Evolutionary conservation across 495 filamentous ascomycete species (phyloP).

Genomic region (Recurvomyces mirabilis): DNA sequence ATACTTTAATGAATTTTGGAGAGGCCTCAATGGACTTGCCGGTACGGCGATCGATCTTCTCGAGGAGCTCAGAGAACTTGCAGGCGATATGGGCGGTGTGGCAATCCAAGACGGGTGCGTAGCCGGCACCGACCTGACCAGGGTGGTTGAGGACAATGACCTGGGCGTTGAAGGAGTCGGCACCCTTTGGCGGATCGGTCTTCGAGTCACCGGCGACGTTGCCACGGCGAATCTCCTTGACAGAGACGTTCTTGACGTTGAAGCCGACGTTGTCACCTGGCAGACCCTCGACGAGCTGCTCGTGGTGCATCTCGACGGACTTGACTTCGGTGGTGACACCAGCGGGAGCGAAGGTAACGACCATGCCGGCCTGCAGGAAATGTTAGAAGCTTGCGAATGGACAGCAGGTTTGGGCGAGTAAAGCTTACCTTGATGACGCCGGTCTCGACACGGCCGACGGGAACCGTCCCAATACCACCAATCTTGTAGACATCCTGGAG

Average conservation of each 20-base stretch:
- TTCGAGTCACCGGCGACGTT: conserved; percentile 99
- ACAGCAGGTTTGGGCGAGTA: too few species aligned
- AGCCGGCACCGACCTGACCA: conserved; percentile 96
- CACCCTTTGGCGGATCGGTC: conserved; percentile 88
- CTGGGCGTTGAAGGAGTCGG: conserved; percentile 95
- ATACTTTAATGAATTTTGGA: conserved; percentile 83
- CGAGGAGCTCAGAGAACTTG: conserved; percentile 96
- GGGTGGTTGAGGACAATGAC: conserved; percentile 99
- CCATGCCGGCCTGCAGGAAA: conserved; percentile 98
- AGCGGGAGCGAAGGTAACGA: conserved; percentile 91
- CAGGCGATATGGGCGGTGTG: conserved; percentile 99
- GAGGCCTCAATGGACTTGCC: conserved; percentile 84
- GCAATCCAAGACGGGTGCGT: conserved; percentile 97
- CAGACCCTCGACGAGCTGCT: conserved; percentile 91
- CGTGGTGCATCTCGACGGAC: conserved; percentile 99
- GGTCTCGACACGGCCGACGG: conserved; percentile 99
- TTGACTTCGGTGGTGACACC: conserved; percentile 99
- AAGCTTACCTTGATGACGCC: conserved; percentile 93
- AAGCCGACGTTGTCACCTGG: conserved; percentile 99
- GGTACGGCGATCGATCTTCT: conserved; percentile 99
- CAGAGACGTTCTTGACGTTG: conserved; percentile 99
- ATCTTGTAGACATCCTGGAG: conserved; percentile 99
- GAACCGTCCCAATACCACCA: conserved; percentile 98
- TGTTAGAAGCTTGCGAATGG: too few species aligned
- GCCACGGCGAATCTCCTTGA: conserved; percentile 99